A percentile compares a stretch with the other conserved stretches of the same genome.
Conservation (phyloP, 306 rosid species). For the Acacia confusa region DNA sequence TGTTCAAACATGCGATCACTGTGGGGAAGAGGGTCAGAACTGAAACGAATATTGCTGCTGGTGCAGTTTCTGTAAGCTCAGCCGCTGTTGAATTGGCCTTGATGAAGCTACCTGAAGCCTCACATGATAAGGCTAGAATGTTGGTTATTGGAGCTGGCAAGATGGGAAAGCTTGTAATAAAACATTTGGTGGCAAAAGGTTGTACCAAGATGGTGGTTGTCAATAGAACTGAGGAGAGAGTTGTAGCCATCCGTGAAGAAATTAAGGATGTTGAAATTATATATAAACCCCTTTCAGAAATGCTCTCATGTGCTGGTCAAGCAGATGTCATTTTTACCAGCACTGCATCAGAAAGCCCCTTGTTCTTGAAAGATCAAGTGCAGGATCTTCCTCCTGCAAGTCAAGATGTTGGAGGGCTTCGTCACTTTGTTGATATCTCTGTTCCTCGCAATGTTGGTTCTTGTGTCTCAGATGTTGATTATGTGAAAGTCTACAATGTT, state of each 20-base stretch:
- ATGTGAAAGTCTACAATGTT: constrained; percentile 71
- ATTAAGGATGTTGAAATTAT: constrained; percentile 70
- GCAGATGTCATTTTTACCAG: constrained; percentile 90
- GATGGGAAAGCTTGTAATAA: constrained; percentile 98
- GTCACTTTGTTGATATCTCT: constrained; percentile 84
- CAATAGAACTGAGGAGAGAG: constrained; percentile 88
- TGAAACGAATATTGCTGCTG: constrained; percentile 94
- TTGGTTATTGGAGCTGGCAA: constrained; percentile 94
- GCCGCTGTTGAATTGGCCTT: constrained; percentile 95
- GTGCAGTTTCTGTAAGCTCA: constrained; percentile 98
- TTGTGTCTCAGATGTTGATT: constrained; percentile 73
- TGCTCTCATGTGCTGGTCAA: constrained; percentile 67
- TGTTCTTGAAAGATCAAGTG: constrained; percentile 73
- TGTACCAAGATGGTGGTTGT: constrained; percentile 86
- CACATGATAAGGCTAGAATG: constrained; percentile 69
- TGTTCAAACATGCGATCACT: constrained; percentile 96
- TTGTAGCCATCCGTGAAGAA: constrained; percentile 74
- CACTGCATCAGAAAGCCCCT: constrained; percentile 89
- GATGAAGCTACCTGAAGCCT: constrained; percentile 82
- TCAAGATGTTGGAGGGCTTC: constrained; percentile 65
- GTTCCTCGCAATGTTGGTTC: constrained; percentile 92
- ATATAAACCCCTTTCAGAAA: constrained; percentile 84
- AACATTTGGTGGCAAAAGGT: constrained; percentile 94
- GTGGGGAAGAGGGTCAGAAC: constrained; percentile 98
- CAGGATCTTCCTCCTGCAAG: constrained; percentile 70